These are phyloP conservation scores for Colletotrichum tropicicola DNA, from an alignment of 2,329 filamentous ascomycete species.

Conservation along the genomic window DNA sequence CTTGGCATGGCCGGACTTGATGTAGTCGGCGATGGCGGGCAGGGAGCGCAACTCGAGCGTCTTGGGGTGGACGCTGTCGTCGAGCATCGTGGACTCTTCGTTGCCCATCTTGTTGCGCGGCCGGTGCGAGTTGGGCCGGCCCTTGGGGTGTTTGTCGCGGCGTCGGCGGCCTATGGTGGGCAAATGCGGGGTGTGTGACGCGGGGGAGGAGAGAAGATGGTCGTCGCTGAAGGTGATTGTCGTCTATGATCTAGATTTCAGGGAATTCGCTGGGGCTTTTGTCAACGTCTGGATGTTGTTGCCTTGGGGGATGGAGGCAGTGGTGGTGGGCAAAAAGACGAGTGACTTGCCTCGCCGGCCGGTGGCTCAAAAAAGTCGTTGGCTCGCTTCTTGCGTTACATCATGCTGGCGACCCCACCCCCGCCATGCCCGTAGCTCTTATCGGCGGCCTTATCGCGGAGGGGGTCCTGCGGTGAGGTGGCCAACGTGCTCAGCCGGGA, in stretches of 20 bases:
- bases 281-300: too few relatives aligned
- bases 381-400: conserved; percentile 22
- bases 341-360: not conserved
- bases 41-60: conserved; percentile 76
- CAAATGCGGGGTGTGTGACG: not conserved
- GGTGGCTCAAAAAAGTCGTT: conserved; percentile 9
- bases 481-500: too few relatives aligned
- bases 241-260: too few relatives aligned
- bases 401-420: conserved; percentile 23
- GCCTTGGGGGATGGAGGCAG: not conserved
- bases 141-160: conserved; percentile 44
- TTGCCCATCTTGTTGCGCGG: conserved; percentile 78
- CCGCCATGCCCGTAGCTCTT: conserved; percentile 23
- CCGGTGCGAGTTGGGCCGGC: conserved; percentile 42
- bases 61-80: conserved; percentile 69
- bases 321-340: not conserved
- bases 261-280: too few relatives aligned
- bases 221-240: too few relatives aligned
- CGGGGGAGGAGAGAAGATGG: not conserved
- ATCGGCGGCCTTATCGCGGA: conserved; percentile 3
- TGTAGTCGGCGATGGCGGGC: conserved; percentile 80
- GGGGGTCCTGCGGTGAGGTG: too few relatives aligned
- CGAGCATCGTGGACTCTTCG: conserved; percentile 75
- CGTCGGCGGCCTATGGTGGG: conserved; percentile 50
- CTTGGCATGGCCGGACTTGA: conserved; percentile 73